Base-by-base conservation (phyloP, 345 rosid species). In the Clausena lansium region DNA sequence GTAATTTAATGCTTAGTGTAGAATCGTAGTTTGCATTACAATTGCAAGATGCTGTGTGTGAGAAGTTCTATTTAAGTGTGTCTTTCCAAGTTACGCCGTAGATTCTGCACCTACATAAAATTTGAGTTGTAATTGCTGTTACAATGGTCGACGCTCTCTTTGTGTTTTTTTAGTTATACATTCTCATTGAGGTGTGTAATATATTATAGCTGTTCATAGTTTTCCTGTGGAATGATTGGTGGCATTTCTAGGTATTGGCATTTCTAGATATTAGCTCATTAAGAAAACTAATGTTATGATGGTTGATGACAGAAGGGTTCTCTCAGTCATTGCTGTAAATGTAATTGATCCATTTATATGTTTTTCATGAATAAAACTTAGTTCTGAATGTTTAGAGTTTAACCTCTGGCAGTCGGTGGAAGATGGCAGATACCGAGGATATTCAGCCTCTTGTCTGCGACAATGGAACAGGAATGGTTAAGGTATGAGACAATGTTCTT, bases 371-470 rank as follows among this genome's bases (percentile, higher is more conserved):
- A 8, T 65, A 24, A 35, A 33, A 30, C 2, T 33, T 6, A 64
- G 32, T 65, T 36, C 28, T 7, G 15, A 6, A n/a, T 64, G 33
- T 25, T 14, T 63, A 41, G 57, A 52, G 64, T 66, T 54, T 36
- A 8, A 54, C 54, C 7, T 76, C 30, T 65, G 30, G 62, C 47
- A 75, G 8, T 5, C 45, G 41, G 70, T 77, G 77, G 76, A 77
- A 74, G 83, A 84, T 81, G 87, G 84, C 84, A 62, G 87, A 81
- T 0, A 33, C 35, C 4, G 82, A 84, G 76, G 84, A 84, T 71
- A 83, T 86, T 74, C 88, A 83, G 78, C 86, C 86, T 55, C 86
- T 86, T 76, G 88, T 86, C 39, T 86, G 88, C n/a, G 88, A 86
- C 52, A 86, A 86, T 81, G 88, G 88, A 70, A 86, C 88, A 0